Percentiles rank a stretch among this genome's conserved stretches.
Conservation (phyloP, 139 green algal genomes). For the Zygnema cylindricum region DNA sequence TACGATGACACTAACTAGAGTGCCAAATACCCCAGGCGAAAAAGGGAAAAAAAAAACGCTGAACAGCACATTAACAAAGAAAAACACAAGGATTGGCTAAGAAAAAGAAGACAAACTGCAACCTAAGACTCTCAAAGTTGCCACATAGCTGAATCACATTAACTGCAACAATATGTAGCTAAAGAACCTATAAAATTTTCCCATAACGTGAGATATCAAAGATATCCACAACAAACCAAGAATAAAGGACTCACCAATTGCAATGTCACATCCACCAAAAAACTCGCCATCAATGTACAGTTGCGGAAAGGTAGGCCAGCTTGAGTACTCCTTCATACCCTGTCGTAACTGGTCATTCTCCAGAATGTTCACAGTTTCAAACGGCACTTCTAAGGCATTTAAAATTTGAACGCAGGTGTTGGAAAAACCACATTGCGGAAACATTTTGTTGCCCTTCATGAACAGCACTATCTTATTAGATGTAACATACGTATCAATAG, state of each 20-base stretch:
- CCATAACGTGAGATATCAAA: background rate
- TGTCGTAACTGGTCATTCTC: slow-evolving; percentile 81
- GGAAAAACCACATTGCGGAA: slow-evolving; percentile 94
- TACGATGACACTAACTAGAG: too few relatives aligned
- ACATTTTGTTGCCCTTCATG: slow-evolving; percentile 90
- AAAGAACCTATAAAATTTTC: slow-evolving; percentile 3
- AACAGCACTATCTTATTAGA: slow-evolving; percentile 76
- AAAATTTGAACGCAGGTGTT: slow-evolving; percentile 95
- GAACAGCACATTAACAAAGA: too few relatives aligned
- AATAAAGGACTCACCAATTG: slow-evolving; percentile 77
- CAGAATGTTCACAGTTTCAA: slow-evolving; percentile 93
- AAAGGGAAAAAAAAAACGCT: too few relatives aligned
- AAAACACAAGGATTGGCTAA: too few relatives aligned
- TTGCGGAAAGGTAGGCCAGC: slow-evolving; percentile 91
- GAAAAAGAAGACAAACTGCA: background rate
- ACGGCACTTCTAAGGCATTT: slow-evolving; percentile 73
- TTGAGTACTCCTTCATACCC: slow-evolving; percentile 69
- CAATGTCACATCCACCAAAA: slow-evolving; percentile 95
- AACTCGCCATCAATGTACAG: slow-evolving; percentile 97
- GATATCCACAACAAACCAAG: background rate
- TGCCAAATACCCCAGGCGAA: too few relatives aligned
- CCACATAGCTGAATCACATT: background rate
- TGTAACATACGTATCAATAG: slow-evolving; percentile 49
- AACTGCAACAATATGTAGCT: background rate
- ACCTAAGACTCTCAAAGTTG: slow-evolving; percentile 27